phyloP scores from a whole-genome alignment of 305 asterid species.

The Caryopteris hybrid region DNA sequence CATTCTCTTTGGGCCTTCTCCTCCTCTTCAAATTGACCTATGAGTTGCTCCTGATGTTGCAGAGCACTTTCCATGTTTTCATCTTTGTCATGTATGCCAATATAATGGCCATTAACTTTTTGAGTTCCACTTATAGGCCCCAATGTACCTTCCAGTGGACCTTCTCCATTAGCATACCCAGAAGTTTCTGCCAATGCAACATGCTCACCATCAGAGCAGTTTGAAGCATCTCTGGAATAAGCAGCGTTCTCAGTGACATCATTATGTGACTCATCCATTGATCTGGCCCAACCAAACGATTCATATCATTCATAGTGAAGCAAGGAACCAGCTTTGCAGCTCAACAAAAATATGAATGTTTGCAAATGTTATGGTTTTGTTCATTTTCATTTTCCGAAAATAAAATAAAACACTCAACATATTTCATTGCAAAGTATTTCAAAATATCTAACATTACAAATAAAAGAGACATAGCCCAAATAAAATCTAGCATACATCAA shows the following conservation, averaged over 20 bases:
- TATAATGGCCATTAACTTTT: conserved; percentile 25
- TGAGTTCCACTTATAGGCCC: conserved; percentile 26
- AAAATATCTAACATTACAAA: no score
- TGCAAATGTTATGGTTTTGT: neutral
- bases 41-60: conserved; percentile 57
- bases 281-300: conserved; percentile 32
- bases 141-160: conserved; percentile 25
- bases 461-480: no score
- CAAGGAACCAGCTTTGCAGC: neutral
- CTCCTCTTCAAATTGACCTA: conserved; percentile 58
- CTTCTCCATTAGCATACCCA: conserved; percentile 31
- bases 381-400: neutral
- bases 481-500: no score
- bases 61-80: conserved; percentile 59
- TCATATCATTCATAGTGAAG: neutral
- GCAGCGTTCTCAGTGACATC: conserved; percentile 27
- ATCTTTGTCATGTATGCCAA: conserved; percentile 30
- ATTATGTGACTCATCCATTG: conserved; percentile 40
- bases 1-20: conserved; percentile 82
- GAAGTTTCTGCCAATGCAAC: conserved; percentile 30
- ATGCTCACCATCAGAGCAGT: conserved; percentile 31
- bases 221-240: conserved; percentile 35
- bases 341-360: neutral
- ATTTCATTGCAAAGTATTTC: neutral
- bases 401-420: neutral